Conservation (phyloP, 1,284 basidiomycete genomes). For the Trichosporon asahii region DNA sequence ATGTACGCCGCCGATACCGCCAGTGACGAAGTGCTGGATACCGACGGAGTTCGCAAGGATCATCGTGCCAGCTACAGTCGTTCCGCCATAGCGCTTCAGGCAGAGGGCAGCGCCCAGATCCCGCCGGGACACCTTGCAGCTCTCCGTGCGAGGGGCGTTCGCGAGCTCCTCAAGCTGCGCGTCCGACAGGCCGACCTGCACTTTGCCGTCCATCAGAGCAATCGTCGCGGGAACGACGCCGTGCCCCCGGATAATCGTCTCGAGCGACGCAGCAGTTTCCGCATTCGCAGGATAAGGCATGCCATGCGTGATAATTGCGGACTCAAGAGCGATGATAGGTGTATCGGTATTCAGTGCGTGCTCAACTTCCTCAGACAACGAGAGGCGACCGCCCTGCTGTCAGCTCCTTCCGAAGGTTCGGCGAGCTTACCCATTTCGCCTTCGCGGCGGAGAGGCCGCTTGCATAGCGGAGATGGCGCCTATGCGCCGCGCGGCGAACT, state of each 20-base stretch:
- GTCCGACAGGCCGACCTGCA: conserved; percentile 76
- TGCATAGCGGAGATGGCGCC: not conserved
- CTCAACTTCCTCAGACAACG: conserved; percentile 62
- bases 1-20: conserved; percentile 70
- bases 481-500: not conserved
- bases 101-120: conserved; percentile 79
- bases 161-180: conserved; percentile 67
- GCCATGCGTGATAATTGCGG: conserved; percentile 89
- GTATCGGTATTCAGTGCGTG: conserved; percentile 62
- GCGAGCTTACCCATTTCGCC: not conserved
- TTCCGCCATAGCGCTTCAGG: conserved; percentile 70
- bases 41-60: conserved; percentile 76
- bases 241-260: not conserved
- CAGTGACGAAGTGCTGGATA: conserved; percentile 64
- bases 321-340: conserved; percentile 59
- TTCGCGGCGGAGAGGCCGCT: not conserved
- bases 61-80: conserved; percentile 86
- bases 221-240: conserved; percentile 51
- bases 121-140: conserved; percentile 77
- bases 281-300: conserved; percentile 77
- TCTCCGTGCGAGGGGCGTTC: conserved; percentile 44
- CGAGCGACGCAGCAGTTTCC: conserved; percentile 68
- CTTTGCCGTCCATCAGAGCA: conserved; percentile 73
- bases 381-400: conserved; percentile 34
- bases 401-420: not conserved